Conservation (phyloP, 2,329 filamentous ascomycete genomes). For the Coleophoma cylindrospora region DNA sequence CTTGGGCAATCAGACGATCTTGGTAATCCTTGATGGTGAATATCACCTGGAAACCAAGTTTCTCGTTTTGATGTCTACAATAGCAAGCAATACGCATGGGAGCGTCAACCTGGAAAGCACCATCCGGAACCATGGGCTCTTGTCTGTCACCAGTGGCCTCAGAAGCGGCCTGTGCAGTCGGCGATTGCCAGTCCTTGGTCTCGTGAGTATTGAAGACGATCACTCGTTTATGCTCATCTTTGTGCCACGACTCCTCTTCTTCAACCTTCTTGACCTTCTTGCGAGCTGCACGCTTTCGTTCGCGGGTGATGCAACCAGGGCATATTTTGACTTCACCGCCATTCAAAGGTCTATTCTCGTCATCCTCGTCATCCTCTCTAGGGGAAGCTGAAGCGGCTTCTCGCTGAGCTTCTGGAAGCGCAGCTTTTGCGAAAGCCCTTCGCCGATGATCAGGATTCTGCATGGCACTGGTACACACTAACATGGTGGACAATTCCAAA, state of each 20-base stretch:
- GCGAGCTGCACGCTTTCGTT: constrained; percentile 82
- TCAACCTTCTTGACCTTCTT: constrained; percentile 94
- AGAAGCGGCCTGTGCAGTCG: constrained; percentile 44
- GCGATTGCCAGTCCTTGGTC: constrained; percentile 75
- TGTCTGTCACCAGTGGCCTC: constrained; percentile 38
- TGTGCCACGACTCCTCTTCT: constrained; percentile 82
- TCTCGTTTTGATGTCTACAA: constrained; percentile 91
- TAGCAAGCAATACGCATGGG: constrained; percentile 98
- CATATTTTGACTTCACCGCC: constrained; percentile 95
- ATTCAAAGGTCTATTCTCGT: constrained; percentile 67
- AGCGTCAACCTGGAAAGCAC: constrained; percentile 72
- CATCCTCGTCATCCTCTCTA: constrained; percentile 32
- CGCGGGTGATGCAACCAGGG: constrained; percentile 81
- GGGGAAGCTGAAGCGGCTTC: constrained; percentile 9
- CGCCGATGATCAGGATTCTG: constrained; percentile 61
- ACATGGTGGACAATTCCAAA: constrained; percentile 71
- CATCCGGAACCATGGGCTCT: constrained; percentile 44
- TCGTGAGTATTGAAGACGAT: constrained; percentile 91
- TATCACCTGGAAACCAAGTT: constrained; percentile 86
- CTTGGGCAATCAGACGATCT: constrained; percentile 75
- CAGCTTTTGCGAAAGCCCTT: constrained; percentile 48
- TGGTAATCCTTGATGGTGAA: constrained; percentile 86
- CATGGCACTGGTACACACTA: constrained; percentile 94
- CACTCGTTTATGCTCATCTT: constrained; percentile 74
- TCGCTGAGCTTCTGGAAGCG: constrained; percentile 25